These are phyloP conservation scores for Xanthoparmelia taractica DNA, from an alignment of 495 filamentous ascomycete species.

Conservation along the genomic window DNA sequence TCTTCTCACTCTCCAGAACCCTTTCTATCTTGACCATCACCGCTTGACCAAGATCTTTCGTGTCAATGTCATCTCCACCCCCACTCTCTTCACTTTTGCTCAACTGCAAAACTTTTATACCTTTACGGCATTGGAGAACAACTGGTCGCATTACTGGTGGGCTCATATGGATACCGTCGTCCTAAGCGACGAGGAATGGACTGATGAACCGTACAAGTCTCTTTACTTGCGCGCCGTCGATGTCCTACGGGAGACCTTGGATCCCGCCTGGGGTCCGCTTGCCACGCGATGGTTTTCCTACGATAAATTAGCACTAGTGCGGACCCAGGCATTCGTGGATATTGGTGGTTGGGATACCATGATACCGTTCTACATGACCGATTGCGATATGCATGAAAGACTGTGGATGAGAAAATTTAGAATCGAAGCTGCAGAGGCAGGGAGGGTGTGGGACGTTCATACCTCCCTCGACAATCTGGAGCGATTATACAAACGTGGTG, in stretches of 20 bases:
- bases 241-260: conserved; percentile 30
- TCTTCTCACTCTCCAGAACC: conserved; percentile 49
- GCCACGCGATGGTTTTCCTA: conserved; percentile 51
- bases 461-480: conserved; percentile 23
- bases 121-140: conserved; percentile 36
- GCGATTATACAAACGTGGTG: conserved; percentile 17
- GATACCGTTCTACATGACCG: conserved; percentile 55
- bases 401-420: conserved; percentile 46
- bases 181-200: conserved; percentile 42
- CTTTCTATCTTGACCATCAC: conserved; percentile 54
- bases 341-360: conserved; percentile 54
- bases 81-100: conserved; percentile 52
- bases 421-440: conserved; percentile 38
- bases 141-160: conserved; percentile 54
- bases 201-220: conserved; percentile 40
- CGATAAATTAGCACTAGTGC: conserved; percentile 52
- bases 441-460: conserved; percentile 48
- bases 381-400: conserved; percentile 52
- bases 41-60: conserved; percentile 42
- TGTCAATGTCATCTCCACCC: conserved; percentile 50
- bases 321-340: conserved; percentile 43
- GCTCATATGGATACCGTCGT: conserved; percentile 51
- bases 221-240: conserved; percentile 45
- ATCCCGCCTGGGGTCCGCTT: conserved; percentile 25
- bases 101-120: conserved; percentile 59